Evolutionary conservation across 768 basidiomycete species (phyloP).

Genomic region (Melanogaster broomeanus): DNA sequence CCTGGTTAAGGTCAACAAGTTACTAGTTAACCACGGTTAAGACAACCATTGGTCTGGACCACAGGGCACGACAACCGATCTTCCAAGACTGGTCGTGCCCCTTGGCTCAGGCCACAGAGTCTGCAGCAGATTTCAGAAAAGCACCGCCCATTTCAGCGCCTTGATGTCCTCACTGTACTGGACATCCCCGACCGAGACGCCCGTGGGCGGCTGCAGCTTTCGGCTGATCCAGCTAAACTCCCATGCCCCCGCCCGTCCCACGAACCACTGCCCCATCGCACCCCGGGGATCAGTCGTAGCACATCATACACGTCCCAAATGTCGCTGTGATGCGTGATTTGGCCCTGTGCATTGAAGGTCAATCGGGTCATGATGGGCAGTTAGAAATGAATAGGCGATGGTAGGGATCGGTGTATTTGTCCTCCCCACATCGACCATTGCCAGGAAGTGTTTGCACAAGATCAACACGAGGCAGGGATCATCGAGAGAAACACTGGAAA

Average conservation of each 20-base stretch:
- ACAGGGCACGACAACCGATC: slow-evolving; percentile 1
- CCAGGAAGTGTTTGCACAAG: no score
- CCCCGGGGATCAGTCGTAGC: slow-evolving; percentile 70
- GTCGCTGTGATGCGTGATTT: slow-evolving; percentile 77
- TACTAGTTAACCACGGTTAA: no score
- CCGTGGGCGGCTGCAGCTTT: slow-evolving; percentile 9
- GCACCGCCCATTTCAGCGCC: slow-evolving; percentile 3
- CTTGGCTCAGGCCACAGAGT: no score
- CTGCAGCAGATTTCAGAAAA: slow-evolving; percentile 11
- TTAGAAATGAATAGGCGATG: slow-evolving; percentile 73
- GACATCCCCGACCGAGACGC: not conserved
- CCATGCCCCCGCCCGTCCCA: slow-evolving; percentile 59
- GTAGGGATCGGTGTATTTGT: no score
- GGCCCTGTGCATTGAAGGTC: slow-evolving; percentile 80
- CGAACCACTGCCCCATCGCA: slow-evolving; percentile 70
- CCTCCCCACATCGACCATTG: no score
- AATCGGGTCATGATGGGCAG: no score
- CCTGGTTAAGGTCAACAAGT: no score
- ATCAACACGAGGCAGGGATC: no score
- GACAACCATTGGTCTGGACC: no score
- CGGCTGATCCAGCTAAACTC: slow-evolving; percentile 47
- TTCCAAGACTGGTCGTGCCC: no score
- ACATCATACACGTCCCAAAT: slow-evolving; percentile 82
- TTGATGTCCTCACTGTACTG: not conserved
- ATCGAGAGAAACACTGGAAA: no score